Conservation (phyloP, 352 stramenopile species). For the Phytophthora pisi region DNA sequence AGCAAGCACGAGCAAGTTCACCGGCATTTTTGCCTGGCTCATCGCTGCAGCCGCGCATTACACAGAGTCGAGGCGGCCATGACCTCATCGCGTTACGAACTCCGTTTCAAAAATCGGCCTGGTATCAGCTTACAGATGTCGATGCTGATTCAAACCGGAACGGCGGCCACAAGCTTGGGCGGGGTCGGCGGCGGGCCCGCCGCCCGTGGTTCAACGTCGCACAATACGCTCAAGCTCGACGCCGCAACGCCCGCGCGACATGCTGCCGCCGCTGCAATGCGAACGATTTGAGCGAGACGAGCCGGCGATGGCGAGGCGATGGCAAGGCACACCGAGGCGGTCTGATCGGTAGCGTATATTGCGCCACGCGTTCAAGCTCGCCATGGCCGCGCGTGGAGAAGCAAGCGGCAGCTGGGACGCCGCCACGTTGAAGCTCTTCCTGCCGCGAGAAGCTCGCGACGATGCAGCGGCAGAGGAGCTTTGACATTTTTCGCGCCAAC, state of each 20-base stretch:
- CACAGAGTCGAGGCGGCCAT: slow-evolving; percentile 11
- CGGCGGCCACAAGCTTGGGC: not conserved
- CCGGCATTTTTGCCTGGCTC: not conserved
- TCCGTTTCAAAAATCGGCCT: not conserved
- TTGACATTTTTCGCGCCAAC: not conserved
- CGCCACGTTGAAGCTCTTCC: too few relatives aligned
- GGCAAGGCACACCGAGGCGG: not conserved
- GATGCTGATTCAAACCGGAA: not conserved
- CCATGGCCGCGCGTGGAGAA: not conserved
- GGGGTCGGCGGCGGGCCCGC: not conserved
- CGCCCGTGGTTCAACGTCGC: slow-evolving; percentile 20
- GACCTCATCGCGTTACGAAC: slow-evolving; percentile 28
- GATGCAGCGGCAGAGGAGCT: slow-evolving; percentile 16
- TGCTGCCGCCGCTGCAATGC: slow-evolving; percentile 10
- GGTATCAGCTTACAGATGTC: slow-evolving; percentile 7
- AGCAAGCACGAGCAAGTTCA: too few relatives aligned
- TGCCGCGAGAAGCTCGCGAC: not conserved
- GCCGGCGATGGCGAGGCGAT: not conserved
- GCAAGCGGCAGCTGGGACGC: not conserved
- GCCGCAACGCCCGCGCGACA: slow-evolving; percentile 21
- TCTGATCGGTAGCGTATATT: slow-evolving; percentile 1
- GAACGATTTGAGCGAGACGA: slow-evolving; percentile 16
- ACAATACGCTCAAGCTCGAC: slow-evolving; percentile 10
- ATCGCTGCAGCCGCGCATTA: slow-evolving; percentile 11
- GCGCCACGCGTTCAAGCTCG: not conserved